Conservation (phyloP, 2,329 filamentous ascomycete genomes). For the Xylaria sp. region DNA sequence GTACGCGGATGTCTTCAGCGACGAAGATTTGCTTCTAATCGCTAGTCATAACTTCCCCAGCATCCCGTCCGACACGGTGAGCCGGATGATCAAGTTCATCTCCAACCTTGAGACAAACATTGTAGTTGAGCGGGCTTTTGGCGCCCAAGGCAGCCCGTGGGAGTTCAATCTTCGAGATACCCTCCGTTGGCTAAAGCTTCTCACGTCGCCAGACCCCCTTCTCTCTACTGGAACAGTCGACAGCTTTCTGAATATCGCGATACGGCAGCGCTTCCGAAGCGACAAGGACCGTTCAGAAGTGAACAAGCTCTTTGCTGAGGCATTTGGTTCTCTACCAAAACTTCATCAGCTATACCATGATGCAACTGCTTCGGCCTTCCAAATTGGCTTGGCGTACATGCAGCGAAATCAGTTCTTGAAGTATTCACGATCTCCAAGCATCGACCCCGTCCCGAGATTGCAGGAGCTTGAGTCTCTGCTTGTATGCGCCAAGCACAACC, state of each 20-base stretch:
- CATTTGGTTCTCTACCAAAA: conserved; percentile 52
- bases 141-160: conserved; percentile 72
- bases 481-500: conserved; percentile 76
- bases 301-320: conserved; percentile 57
- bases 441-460: conserved; percentile 53
- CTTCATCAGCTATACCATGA: conserved; percentile 67
- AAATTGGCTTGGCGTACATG: conserved; percentile 74
- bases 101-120: conserved; percentile 70
- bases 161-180: conserved; percentile 93
- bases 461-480: conserved; percentile 78
- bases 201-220: conserved; percentile 55
- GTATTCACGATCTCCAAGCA: conserved; percentile 45
- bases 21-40: conserved; percentile 76
- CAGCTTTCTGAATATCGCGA: conserved; percentile 76
- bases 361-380: conserved; percentile 58
- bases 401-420: conserved; percentile 53
- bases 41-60: conserved; percentile 70
- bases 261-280: conserved; percentile 81
- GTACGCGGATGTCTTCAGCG: conserved; percentile 84
- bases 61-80: conserved; percentile 54
- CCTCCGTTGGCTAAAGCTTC: conserved; percentile 76
- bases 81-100: conserved; percentile 72
- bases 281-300: conserved; percentile 62
- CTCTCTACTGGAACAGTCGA: conserved; percentile 55
- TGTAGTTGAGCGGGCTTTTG: conserved; percentile 52